Percentiles rank a stretch among this genome's conserved stretches.
Evolutionary conservation across 352 stramenopile species (phyloP).

Genomic region (Phytophthora litchii): DNA sequence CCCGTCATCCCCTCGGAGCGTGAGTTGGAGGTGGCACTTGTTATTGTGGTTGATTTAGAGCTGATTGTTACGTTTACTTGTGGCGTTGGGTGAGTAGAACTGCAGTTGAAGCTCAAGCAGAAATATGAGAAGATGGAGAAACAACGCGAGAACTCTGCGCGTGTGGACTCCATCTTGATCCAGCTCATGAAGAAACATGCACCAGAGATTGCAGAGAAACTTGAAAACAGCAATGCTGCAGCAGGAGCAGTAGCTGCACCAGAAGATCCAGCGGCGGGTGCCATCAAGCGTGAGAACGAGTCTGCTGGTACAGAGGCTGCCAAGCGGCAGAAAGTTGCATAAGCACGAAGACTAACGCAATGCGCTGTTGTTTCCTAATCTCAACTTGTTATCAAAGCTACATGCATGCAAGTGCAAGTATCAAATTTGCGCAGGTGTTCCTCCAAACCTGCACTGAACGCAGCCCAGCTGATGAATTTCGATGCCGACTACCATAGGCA

Average conservation of each 20-base stretch:
- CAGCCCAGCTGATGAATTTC: background rate
- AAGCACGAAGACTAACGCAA: constrained; percentile 22
- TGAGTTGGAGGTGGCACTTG: constrained; percentile 30
- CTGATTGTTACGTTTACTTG: background rate
- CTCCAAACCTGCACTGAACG: no score
- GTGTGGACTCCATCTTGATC: constrained; percentile 83
- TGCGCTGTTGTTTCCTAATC: background rate
- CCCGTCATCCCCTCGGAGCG: constrained; percentile 85
- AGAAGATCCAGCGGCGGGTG: constrained; percentile 13
- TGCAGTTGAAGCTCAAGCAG: constrained; percentile 88
- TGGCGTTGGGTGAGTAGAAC: constrained; percentile 44
- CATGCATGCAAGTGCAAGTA: constrained; percentile 13
- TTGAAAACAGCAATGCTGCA: constrained; percentile 49
- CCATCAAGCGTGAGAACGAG: constrained; percentile 36
- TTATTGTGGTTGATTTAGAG: background rate
- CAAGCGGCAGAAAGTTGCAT: constrained; percentile 75
- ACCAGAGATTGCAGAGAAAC: constrained; percentile 83
- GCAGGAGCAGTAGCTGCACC: constrained; percentile 6
- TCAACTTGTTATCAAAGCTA: constrained; percentile 28
- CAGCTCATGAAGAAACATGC: constrained; percentile 88
- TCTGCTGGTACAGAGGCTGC: constrained; percentile 30
- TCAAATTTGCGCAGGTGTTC: constrained; percentile 7
- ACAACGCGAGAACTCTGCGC: constrained; percentile 82
- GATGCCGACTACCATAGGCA: constrained; percentile 2
- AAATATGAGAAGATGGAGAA: constrained; percentile 90